Evolutionary conservation across 768 basidiomycete species (phyloP), one percentile per base, ranked within the genome.

Genomic region (Omphalotus guepiniiformis): DNA sequence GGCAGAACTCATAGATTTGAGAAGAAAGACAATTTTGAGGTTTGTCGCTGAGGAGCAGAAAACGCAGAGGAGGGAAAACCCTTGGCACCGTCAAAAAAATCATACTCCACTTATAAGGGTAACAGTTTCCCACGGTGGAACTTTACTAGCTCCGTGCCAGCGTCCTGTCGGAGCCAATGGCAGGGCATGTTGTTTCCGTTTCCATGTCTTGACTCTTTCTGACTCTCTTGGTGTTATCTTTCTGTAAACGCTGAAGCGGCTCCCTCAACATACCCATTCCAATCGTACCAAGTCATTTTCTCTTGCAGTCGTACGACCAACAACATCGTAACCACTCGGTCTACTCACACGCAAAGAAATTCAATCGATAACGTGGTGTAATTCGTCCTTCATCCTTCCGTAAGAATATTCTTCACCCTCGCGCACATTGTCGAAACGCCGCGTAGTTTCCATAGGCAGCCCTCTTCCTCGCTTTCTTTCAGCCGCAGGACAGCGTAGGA

Each of bases 361-460:
- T 18, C 35, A 47, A 13, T 23, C 6, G 23, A 28, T 23, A 19
- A 48, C 30, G 11, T 34, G 30, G 30, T 9, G 30, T 34, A 9
- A 34, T 34, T 34, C 9, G 30, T 34, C 9, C 30, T 34, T n/a
- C n/a, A 34, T 21, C 38, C 57, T 16, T 58, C 57, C 4, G 55
- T 53, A 47, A 83, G 60, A 49, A 70, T 40, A 30, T 60, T 61
- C 63, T 76, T 78, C 45, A 85, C 69, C 18, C 64, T 53, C 21
- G 53, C 63, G 47, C 75, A 61, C 51, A 85, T 52, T 13, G 55
- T 57, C 42, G 82, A 74, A 9, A 64, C 68, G 56, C 80, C 77
- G 23, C 83, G 80, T 50, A 88, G 44, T 40, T 80, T 75, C 85
- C 87, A 89, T 38, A 89, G 59, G 57, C 84, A 86, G 23, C 83